phyloP scores from a whole-genome alignment of 768 basidiomycete genomes.

The Cystobasidium tubakii region DNA sequence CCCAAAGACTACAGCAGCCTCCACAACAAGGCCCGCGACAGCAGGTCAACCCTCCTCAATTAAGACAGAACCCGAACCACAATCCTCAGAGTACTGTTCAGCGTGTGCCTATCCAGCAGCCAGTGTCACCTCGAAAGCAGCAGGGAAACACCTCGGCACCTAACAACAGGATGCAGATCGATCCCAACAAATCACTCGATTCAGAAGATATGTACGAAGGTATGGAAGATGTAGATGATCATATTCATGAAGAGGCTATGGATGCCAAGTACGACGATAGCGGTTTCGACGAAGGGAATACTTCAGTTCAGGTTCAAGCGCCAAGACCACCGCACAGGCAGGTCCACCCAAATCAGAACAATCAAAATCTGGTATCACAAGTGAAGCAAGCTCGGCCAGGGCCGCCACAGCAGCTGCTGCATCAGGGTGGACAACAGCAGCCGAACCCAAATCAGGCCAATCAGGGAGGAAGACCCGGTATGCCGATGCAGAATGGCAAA shows the following conservation, averaged over 20 bases:
- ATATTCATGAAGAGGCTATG: not conserved
- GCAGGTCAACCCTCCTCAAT: not conserved
- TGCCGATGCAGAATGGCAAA: not conserved
- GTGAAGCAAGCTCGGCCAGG: not conserved
- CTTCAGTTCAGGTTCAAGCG: not conserved
- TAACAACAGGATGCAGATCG: not conserved
- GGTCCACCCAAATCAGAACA: not conserved
- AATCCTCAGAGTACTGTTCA: not conserved
- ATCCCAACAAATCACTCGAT: not conserved
- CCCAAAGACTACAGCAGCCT: not conserved
- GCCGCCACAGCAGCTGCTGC: not conserved
- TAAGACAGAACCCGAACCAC: not conserved
- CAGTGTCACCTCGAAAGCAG: not conserved
- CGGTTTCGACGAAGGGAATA: slow-evolving; percentile 12
- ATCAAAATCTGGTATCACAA: not conserved
- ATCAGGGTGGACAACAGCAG: not conserved
- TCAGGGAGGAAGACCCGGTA: not conserved
- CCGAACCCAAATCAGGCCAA: not conserved
- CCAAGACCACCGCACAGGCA: not conserved
- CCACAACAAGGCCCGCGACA: not conserved
- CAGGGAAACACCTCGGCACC: not conserved
- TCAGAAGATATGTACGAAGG: slow-evolving; percentile 23
- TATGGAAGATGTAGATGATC: not conserved
- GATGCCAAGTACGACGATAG: slow-evolving; percentile 11
- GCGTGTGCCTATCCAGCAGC: not conserved